Conservation (phyloP, 768 basidiomycete genomes). For the Phylloporus sp. region DNA sequence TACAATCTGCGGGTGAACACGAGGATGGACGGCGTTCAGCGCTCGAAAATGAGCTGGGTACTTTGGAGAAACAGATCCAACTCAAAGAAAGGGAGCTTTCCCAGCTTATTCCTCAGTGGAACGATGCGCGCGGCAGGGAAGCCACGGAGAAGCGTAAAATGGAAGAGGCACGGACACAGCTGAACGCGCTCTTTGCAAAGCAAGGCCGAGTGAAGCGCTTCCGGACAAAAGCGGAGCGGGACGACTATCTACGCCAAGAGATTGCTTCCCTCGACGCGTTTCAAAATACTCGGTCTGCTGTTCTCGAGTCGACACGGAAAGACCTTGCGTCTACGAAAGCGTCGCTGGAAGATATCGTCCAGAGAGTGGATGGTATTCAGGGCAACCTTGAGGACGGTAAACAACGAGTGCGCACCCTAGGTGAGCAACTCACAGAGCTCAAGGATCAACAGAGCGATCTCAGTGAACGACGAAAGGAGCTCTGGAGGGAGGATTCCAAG, state of each 20-base stretch:
- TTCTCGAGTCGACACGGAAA: constrained; percentile 48
- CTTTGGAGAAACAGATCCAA: constrained; percentile 56
- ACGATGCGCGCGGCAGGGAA: constrained; percentile 49
- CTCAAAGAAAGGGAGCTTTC: constrained; percentile 60
- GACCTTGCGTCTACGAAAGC: constrained; percentile 48
- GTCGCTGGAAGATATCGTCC: constrained; percentile 55
- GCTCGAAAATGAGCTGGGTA: constrained; percentile 60
- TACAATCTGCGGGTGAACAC: constrained; percentile 59
- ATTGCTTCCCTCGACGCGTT: constrained; percentile 66
- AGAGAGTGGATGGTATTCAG: constrained; percentile 52
- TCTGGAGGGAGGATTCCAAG: constrained; percentile 95
- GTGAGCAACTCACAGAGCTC: constrained; percentile 54
- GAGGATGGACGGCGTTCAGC: constrained; percentile 62
- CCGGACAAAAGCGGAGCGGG: constrained; percentile 77
- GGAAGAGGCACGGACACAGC: constrained; percentile 67
- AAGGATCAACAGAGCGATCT: constrained; percentile 68
- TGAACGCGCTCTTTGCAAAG: constrained; percentile 81
- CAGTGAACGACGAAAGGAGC: constrained; percentile 81
- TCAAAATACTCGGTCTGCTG: constrained; percentile 49
- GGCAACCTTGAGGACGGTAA: constrained; percentile 64
- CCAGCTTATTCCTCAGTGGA: constrained; percentile 70
- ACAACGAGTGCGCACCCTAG: constrained; percentile 50
- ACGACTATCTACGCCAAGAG: constrained; percentile 77
- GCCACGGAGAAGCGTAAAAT: constrained; percentile 58
- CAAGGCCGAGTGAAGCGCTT: constrained; percentile 88